Percentiles rank a stretch among this genome's conserved stretches.
Conservation (phyloP, 2,329 filamentous ascomycete species). For the Lachnum nothofagi region DNA sequence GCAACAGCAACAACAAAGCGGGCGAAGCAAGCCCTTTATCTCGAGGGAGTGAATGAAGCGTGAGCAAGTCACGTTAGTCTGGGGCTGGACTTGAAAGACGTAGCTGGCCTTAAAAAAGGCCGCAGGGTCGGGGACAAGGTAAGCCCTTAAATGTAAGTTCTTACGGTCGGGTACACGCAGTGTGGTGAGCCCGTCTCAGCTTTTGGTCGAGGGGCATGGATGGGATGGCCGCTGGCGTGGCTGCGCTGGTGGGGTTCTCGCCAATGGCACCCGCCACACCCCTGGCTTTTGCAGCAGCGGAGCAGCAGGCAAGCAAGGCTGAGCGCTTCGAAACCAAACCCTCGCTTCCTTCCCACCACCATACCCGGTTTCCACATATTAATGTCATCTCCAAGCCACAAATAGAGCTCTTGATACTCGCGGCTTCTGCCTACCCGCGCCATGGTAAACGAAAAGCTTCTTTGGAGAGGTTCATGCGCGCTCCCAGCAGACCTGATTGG, state of each 20-base stretch:
- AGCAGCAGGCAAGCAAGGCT: background rate
- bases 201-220: background rate
- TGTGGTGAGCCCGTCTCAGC: slow-evolving; percentile 3
- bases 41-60: slow-evolving; percentile 4
- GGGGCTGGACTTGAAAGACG: background rate
- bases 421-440: background rate
- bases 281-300: background rate
- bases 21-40: slow-evolving; percentile 5
- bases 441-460: background rate
- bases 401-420: background rate
- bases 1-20: background rate
- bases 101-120: slow-evolving; percentile 12
- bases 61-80: background rate
- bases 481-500: slow-evolving; percentile 1
- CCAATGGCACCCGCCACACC: background rate
- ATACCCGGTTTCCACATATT: background rate
- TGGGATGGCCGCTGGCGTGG: background rate
- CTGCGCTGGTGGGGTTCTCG: slow-evolving; percentile 3
- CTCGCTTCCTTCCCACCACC: background rate
- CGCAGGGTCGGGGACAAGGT: slow-evolving; percentile 8
- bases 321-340: background rate
- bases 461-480: background rate
- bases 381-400: background rate
- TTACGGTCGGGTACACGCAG: no score
- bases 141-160: slow-evolving; percentile 16